A percentile compares a stretch with the other conserved stretches of the same genome.
These are phyloP conservation scores for Grigorovia yakushimaensis DNA, from an alignment of 805 yeast genomes.

Conservation along the genomic window DNA sequence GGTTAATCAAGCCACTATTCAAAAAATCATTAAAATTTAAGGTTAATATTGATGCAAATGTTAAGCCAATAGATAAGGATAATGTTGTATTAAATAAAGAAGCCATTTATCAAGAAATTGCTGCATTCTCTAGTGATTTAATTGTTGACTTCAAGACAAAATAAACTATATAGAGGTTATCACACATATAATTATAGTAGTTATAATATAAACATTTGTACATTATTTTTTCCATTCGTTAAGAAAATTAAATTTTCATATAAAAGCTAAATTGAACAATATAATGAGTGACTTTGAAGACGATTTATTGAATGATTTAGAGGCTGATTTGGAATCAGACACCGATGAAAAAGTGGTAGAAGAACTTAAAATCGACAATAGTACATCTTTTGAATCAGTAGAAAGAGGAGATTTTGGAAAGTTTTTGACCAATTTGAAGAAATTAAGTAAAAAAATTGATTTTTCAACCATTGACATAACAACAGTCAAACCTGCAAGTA, in stretches of 20 bases:
- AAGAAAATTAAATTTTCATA: neutral
- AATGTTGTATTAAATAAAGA: constrained; percentile 56
- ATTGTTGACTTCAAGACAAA: constrained; percentile 33
- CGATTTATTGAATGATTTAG: constrained; percentile 27
- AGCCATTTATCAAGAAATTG: constrained; percentile 65
- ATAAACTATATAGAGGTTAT: constrained; percentile 3
- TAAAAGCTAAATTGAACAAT: neutral
- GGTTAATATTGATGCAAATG: constrained; percentile 68
- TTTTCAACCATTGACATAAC: constrained; percentile 6
- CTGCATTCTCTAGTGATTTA: constrained; percentile 58
- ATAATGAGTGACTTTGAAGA: constrained; percentile 7
- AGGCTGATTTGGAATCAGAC: constrained; percentile 22
- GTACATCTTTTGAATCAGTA: neutral
- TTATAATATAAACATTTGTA: neutral
- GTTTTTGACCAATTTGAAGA: neutral
- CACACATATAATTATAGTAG: neutral
- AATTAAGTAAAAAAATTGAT: constrained; percentile 6
- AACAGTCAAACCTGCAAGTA: neutral
- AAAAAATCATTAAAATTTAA: constrained; percentile 57
- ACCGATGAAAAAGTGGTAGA: constrained; percentile 11
- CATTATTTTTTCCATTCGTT: neutral
- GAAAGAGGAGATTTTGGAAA: neutral
- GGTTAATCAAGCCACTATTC: constrained; percentile 66
- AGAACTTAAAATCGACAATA: neutral
- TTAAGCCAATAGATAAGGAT: constrained; percentile 48